These are phyloP conservation scores for Immersiporthe knoxdaviesiana DNA, from an alignment of 2,329 filamentous ascomycete genomes.

Conservation along the genomic window DNA sequence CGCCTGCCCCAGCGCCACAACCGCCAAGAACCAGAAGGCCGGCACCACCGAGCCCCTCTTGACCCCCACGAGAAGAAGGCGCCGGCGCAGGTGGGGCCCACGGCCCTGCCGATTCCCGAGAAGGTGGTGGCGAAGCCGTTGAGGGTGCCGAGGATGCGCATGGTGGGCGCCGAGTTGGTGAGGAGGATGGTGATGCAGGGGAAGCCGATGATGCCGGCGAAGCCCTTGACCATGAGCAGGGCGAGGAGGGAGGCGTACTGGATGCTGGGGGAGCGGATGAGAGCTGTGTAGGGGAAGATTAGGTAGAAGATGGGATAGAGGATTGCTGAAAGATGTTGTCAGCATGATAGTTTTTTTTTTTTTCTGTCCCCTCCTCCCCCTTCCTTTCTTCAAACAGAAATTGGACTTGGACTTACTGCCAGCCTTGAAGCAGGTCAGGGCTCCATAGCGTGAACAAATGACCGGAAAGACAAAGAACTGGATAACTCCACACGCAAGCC, in stretches of 20 bases:
- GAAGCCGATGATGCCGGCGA: constrained; percentile 81
- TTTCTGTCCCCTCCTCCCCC: not conserved
- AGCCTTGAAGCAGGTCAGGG: constrained; percentile 72
- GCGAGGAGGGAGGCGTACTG: constrained; percentile 67
- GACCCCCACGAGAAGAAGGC: constrained; percentile 73
- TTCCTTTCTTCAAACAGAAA: constrained; percentile 14
- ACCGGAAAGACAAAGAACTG: constrained; percentile 87
- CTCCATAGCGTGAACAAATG: constrained; percentile 72
- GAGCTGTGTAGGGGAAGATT: constrained; percentile 77
- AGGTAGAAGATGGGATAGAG: constrained; percentile 77
- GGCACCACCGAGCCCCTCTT: constrained; percentile 75
- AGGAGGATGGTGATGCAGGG: constrained; percentile 88
- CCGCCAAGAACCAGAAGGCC: constrained; percentile 79
- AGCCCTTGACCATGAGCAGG: constrained; percentile 74
- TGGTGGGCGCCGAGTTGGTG: constrained; percentile 79
- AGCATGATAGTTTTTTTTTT: not conserved
- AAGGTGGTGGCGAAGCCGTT: constrained; percentile 90
- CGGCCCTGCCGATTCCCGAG: constrained; percentile 76
- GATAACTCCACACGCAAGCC: constrained; percentile 75
- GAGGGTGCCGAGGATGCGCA: constrained; percentile 80
- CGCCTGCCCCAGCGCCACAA: constrained; percentile 65
- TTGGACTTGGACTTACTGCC: constrained; percentile 49
- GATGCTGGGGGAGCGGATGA: constrained; percentile 51
- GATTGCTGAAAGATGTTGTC: constrained; percentile 46
- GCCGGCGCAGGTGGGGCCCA: constrained; percentile 77